These are phyloP conservation scores for Saprolegnia diclina DNA, from an alignment of 352 stramenopile species.

Conservation along the genomic window DNA sequence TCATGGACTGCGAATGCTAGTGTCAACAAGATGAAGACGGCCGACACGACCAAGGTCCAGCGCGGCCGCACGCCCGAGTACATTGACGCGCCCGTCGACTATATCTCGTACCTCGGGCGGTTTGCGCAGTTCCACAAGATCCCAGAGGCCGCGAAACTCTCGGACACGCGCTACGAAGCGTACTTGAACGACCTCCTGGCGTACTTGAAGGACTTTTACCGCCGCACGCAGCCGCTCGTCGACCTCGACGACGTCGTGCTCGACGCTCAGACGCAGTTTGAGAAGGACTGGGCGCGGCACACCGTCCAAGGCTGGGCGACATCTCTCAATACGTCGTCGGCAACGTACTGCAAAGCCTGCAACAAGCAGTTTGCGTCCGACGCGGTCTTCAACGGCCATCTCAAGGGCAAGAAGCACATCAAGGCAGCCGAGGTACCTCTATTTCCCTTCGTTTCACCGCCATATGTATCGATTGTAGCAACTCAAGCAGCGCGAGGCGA, in stretches of 20 bases:
- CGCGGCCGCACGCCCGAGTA: slow-evolving; percentile 26
- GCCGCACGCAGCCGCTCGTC: slow-evolving; percentile 81
- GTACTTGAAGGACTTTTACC: slow-evolving; percentile 85
- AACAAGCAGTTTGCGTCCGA: slow-evolving; percentile 70
- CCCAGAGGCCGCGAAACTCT: slow-evolving; percentile 49
- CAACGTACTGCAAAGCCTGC: slow-evolving; percentile 56
- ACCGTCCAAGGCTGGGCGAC: slow-evolving; percentile 54
- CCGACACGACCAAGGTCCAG: slow-evolving; percentile 11
- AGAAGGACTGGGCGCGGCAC: slow-evolving; percentile 70
- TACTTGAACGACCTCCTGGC: slow-evolving; percentile 70
- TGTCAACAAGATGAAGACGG: slow-evolving; percentile 20
- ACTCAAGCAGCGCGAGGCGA: too few relatives aligned
- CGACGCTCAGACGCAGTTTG: slow-evolving; percentile 74
- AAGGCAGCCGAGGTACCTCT: slow-evolving; percentile 39
- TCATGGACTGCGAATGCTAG: neutral
- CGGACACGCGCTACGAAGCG: slow-evolving; percentile 47
- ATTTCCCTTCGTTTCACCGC: too few relatives aligned
- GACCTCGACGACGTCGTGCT: slow-evolving; percentile 80
- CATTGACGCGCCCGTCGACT: slow-evolving; percentile 42
- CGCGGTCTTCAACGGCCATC: slow-evolving; percentile 63
- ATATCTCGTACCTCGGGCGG: slow-evolving; percentile 60
- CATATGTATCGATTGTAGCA: too few relatives aligned
- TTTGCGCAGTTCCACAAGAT: slow-evolving; percentile 66
- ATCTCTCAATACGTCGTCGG: slow-evolving; percentile 8
- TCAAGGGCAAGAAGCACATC: slow-evolving; percentile 78